Percentiles rank a stretch among this genome's conserved stretches.
Evolutionary conservation across 148 eudicot genomes (phyloP).

Genomic region (Persicaria tinctoria): DNA sequence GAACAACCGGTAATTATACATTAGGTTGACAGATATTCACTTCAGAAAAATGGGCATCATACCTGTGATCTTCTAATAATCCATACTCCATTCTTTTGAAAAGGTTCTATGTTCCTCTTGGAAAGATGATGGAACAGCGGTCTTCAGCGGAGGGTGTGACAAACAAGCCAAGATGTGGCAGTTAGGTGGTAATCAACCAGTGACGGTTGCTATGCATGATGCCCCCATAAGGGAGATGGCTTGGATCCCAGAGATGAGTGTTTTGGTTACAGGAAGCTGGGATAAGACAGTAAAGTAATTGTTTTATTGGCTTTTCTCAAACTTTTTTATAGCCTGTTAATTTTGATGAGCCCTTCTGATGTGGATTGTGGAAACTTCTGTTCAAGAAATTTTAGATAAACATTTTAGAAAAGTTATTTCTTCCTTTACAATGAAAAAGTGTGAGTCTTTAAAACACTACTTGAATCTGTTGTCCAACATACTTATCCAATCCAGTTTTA

Average conservation of each 20-base stretch:
- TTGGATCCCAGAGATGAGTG: constrained; percentile 91
- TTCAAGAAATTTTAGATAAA: background rate
- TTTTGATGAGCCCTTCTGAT: background rate
- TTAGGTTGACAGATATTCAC: background rate
- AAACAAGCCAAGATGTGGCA: constrained; percentile 99
- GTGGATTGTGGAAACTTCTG: background rate
- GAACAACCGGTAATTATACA: constrained; percentile 66
- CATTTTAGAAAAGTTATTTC: background rate
- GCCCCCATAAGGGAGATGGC: constrained; percentile 84
- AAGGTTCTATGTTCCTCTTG: constrained; percentile 89
- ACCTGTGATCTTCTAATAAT: background rate
- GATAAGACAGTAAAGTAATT: constrained; percentile 71
- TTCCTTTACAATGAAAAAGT: background rate
- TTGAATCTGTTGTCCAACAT: background rate
- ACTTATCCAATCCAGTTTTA: background rate
- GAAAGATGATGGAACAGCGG: constrained; percentile 96
- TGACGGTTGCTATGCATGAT: constrained; percentile 90
- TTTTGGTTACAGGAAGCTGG: constrained; percentile 88
- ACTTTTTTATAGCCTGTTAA: background rate
- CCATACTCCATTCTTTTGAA: constrained; percentile 1
- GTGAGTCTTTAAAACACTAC: background rate
- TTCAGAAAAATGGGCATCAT: too few species aligned
- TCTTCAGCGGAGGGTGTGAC: constrained; percentile 96
- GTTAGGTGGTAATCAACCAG: constrained; percentile 64
- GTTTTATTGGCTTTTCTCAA: background rate